Conservation (phyloP, 805 yeast genomes). For the Limtongozyma cylindracea region DNA sequence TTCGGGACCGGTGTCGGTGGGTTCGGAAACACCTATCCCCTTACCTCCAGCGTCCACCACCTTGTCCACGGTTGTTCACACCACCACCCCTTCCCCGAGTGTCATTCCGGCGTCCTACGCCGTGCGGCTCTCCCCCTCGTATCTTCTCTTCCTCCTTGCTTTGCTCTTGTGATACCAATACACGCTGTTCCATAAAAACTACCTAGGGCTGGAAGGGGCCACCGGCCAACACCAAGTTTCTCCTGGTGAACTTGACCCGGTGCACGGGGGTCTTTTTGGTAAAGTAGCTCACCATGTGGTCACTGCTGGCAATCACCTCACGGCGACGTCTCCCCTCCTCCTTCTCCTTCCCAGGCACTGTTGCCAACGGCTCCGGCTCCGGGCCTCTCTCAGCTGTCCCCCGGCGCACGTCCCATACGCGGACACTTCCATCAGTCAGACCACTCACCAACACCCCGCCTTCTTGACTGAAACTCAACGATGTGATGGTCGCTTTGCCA, state of each 20-base stretch:
- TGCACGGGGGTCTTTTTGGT: slow-evolving; percentile 89
- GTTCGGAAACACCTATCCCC: too few relatives aligned
- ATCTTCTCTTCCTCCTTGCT: too few relatives aligned
- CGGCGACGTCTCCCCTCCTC: slow-evolving; percentile 16
- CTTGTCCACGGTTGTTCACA: too few relatives aligned
- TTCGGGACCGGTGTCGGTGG: too few relatives aligned
- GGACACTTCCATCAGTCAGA: slow-evolving; percentile 76
- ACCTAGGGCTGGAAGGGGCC: slow-evolving; percentile 43
- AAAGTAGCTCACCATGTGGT: slow-evolving; percentile 80
- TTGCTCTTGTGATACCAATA: too few relatives aligned
- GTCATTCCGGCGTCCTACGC: too few relatives aligned
- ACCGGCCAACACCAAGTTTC: slow-evolving; percentile 79
- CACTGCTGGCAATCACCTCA: slow-evolving; percentile 63
- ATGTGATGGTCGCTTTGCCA: slow-evolving; percentile 66
- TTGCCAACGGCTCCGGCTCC: slow-evolving; percentile 49
- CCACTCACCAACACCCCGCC: slow-evolving; percentile 80
- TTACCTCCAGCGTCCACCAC: too few relatives aligned
- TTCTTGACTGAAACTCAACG: slow-evolving; percentile 64
- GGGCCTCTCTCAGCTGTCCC: slow-evolving; percentile 63
- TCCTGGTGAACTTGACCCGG: slow-evolving; percentile 75
- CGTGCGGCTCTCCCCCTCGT: too few relatives aligned
- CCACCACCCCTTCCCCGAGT: too few relatives aligned
- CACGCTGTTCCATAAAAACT: too few relatives aligned
- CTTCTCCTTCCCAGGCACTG: slow-evolving; percentile 10
- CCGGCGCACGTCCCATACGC: slow-evolving; percentile 89